Evolutionary conservation across 257 asterid genomes (phyloP).

Genomic region (Solanum sitiens): DNA sequence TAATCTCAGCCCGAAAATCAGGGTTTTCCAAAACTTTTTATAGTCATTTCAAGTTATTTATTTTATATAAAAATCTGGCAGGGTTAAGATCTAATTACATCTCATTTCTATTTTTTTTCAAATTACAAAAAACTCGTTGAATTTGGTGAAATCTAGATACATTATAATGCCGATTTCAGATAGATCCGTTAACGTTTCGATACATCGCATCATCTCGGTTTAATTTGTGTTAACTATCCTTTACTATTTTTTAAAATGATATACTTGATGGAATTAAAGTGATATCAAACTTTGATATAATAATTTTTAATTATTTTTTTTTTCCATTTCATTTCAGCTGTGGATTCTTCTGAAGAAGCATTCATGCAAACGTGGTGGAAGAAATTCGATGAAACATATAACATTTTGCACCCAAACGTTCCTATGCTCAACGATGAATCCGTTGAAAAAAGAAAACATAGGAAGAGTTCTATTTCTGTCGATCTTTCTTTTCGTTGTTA

Average conservation of each 20-base stretch:
- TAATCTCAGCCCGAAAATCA: too few species aligned
- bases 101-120: background rate
- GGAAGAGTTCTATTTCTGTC: background rate
- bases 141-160: background rate
- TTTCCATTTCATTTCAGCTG: background rate
- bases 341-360: conserved; percentile 7
- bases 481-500: too few species aligned
- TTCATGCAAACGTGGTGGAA: conserved; percentile 19
- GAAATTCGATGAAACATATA: conserved; percentile 8
- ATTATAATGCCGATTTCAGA: too few species aligned
- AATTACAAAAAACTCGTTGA: background rate
- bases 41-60: background rate
- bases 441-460: too few species aligned
- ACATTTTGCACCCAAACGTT: background rate
- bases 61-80: too few species aligned
- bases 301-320: background rate
- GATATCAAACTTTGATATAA: background rate
- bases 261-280: background rate
- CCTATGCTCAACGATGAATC: background rate
- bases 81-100: background rate
- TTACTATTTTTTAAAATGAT: too few species aligned
- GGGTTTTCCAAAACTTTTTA: too few species aligned
- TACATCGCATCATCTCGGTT: too few species aligned
- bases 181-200: too few species aligned
- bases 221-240: too few species aligned